Conservation (phyloP, 23 red algal species). For the Pyropia yezoensis region DNA sequence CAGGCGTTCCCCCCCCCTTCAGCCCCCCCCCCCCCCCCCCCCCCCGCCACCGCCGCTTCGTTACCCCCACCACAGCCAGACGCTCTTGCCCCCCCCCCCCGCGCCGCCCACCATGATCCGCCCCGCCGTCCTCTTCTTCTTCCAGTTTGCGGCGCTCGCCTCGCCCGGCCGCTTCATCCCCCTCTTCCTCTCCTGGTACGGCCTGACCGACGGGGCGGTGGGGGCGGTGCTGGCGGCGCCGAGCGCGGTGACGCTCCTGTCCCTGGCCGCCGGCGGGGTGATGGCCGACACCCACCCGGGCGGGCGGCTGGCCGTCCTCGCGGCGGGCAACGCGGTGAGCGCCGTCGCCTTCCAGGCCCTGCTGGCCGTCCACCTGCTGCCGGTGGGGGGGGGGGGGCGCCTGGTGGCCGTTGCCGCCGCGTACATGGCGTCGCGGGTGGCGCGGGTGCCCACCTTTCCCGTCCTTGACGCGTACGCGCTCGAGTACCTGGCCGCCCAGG, state of each 20-base stretch:
- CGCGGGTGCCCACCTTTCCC: slow-evolving; percentile 17
- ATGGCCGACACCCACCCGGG: slow-evolving; percentile 11
- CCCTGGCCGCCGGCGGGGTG: slow-evolving; percentile 14
- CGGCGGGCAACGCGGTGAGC: background rate
- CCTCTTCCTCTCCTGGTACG: slow-evolving; percentile 17
- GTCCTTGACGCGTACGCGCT: slow-evolving; percentile 18
- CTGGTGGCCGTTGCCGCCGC: slow-evolving; percentile 5
- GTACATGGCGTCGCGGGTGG: slow-evolving; percentile 3
- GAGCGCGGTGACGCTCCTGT: slow-evolving; percentile 3
- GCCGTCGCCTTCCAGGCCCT: background rate
- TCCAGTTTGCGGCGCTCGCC: slow-evolving; percentile 16
- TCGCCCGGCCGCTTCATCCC: slow-evolving; percentile 39
- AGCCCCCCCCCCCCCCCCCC: background rate
- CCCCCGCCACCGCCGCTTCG: background rate
- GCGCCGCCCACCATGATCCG: slow-evolving; percentile 6
- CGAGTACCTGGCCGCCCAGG: slow-evolving; percentile 2
- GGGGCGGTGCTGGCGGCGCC: slow-evolving; percentile 29
- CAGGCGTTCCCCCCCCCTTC: background rate
- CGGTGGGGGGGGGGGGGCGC: background rate
- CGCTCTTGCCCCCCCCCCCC: background rate
- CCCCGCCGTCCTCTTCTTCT: slow-evolving; percentile 29
- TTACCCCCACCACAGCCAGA: background rate
- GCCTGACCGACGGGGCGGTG: slow-evolving; percentile 11
- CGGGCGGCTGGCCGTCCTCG: no score
- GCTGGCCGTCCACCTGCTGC: background rate